Percentiles rank a stretch among this genome's conserved stretches.
These are phyloP conservation scores for Davidsoniella eucalypti DNA, from an alignment of 2,329 filamentous ascomycete genomes.

Conservation along the genomic window DNA sequence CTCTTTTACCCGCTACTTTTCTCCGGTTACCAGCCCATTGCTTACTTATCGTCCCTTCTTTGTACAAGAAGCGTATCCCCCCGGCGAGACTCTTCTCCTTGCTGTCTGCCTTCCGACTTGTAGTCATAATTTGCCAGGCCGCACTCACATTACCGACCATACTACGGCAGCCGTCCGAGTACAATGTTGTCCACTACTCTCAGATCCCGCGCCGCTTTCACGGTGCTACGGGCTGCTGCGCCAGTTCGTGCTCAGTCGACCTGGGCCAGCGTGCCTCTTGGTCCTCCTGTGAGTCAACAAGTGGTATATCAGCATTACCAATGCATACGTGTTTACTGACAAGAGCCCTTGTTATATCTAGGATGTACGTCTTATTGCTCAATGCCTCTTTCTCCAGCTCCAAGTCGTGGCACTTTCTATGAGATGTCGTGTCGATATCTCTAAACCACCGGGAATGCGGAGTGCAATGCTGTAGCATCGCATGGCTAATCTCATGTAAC, in stretches of 20 bases:
- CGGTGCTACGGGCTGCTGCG: conserved; percentile 24
- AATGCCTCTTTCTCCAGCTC: background rate
- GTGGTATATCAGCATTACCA: background rate
- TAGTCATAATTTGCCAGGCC: background rate
- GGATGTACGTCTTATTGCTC: conserved; percentile 9
- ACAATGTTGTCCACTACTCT: conserved; percentile 30
- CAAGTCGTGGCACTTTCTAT: background rate
- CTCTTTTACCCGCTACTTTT: background rate
- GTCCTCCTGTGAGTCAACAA: conserved; percentile 61
- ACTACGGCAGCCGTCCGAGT: background rate
- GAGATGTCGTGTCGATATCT: background rate
- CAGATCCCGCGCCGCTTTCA: conserved; percentile 26
- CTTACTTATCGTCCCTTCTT: conserved; percentile 12
- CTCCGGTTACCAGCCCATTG: conserved; percentile 8
- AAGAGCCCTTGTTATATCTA: background rate
- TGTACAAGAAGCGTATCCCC: background rate
- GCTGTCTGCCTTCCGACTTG: background rate
- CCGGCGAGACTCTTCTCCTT: background rate
- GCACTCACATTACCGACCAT: too few relatives aligned
- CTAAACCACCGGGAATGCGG: too few relatives aligned
- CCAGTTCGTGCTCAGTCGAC: conserved; percentile 50
- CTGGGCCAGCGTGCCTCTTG: conserved; percentile 84
- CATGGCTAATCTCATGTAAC: too few relatives aligned
- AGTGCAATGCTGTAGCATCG: background rate
- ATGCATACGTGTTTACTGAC: background rate